Evolutionary conservation across 1,284 basidiomycete species (phyloP).

Genomic region (Vanrija pseudolonga): DNA sequence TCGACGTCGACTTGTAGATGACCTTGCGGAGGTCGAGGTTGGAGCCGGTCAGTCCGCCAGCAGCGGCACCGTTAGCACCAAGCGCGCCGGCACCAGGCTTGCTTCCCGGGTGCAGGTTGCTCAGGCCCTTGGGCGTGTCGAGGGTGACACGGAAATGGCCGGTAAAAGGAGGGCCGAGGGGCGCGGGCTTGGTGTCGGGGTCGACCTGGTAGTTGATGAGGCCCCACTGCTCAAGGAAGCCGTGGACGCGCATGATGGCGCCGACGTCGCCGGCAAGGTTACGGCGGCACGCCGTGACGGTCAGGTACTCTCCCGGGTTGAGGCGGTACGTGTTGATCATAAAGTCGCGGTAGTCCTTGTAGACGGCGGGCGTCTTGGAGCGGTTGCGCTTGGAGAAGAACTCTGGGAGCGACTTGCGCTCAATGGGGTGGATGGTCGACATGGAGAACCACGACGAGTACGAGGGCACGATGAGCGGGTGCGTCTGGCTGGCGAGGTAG

Average conservation of each 20-base stretch:
- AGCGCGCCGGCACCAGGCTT: constrained; percentile 50
- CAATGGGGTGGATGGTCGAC: constrained; percentile 86
- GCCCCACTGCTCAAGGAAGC: constrained; percentile 98
- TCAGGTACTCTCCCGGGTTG: constrained; percentile 92
- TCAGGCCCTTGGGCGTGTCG: constrained; percentile 92
- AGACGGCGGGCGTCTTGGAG: constrained; percentile 92
- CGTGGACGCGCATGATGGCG: constrained; percentile 97
- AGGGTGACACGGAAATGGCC: constrained; percentile 97
- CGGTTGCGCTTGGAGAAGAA: constrained; percentile 97
- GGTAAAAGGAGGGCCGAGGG: constrained; percentile 94
- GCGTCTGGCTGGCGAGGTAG: constrained; percentile 94
- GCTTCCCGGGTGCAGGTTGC: constrained; percentile 85
- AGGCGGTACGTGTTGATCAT: constrained; percentile 99
- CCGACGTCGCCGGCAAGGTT: constrained; percentile 98
- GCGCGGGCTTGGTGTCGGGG: constrained; percentile 89
- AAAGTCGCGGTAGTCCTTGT: constrained; percentile 99
- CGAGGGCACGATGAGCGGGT: constrained; percentile 93
- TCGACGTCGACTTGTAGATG: constrained; percentile 82
- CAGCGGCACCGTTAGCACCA: constrained; percentile 50
- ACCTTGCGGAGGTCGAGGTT: constrained; percentile 74
- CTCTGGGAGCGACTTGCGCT: constrained; percentile 88
- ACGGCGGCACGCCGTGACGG: constrained; percentile 91
- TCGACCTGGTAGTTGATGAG: constrained; percentile 99
- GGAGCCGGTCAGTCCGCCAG: constrained; percentile 36
- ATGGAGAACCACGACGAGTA: constrained; percentile 99